phyloP scores from a whole-genome alignment of 169 alveolate species.

The Cryptosporidium sp. region DNA sequence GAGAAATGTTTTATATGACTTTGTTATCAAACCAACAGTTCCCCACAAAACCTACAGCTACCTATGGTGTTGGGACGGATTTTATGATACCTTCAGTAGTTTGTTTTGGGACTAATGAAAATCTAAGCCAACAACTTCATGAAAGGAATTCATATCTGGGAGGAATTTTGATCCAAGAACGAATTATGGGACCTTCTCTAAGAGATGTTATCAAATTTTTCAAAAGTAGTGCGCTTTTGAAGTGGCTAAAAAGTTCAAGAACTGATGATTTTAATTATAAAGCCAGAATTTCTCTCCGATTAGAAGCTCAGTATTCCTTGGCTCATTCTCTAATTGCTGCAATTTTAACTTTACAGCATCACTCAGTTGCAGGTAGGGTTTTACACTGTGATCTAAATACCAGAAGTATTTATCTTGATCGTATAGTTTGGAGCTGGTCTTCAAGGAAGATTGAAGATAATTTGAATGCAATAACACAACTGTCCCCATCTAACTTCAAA shows the following conservation, averaged over 20 bases:
- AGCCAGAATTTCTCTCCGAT: conserved; percentile 23
- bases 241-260: conserved; percentile 30
- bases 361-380: conserved; percentile 68
- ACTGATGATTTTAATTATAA: conserved; percentile 2
- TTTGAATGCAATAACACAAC: conserved; percentile 19
- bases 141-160: conserved; percentile 51
- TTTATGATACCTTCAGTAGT: conserved; percentile 53
- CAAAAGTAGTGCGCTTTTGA: conserved; percentile 30
- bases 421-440: conserved; percentile 72
- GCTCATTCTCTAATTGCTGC: conserved; percentile 52
- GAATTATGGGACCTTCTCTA: conserved; percentile 61
- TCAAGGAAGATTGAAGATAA: conserved; percentile 35
- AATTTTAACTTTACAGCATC: conserved; percentile 56
- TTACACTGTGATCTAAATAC: conserved; percentile 57
- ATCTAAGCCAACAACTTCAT: conserved; percentile 45
- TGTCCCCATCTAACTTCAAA: conserved; percentile 56
- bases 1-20: conserved; percentile 69
- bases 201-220: conserved; percentile 48
- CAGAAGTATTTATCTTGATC: conserved; percentile 60
- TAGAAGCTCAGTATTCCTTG: conserved; percentile 60
- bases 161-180: conserved; percentile 41
- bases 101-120: conserved; percentile 52
- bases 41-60: conserved; percentile 66
- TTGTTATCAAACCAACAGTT: conserved; percentile 51
- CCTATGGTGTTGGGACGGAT: conserved; percentile 60